These are phyloP conservation scores for Luffa acutangula DNA, from an alignment of 306 rosid species.

Conservation along the genomic window DNA sequence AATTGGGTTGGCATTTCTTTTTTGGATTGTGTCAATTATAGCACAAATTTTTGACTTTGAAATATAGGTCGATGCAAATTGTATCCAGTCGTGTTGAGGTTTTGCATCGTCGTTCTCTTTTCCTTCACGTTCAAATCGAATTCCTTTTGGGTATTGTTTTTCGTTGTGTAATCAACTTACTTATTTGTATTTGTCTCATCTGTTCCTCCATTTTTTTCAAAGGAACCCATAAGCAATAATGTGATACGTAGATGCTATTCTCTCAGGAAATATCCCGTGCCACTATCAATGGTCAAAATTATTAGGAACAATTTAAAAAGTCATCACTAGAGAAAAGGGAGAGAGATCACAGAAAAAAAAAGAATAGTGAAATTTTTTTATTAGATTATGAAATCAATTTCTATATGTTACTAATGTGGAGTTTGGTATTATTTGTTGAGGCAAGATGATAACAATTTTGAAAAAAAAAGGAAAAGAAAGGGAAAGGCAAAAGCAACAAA, in stretches of 20 bases:
- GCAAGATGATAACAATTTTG: not conserved
- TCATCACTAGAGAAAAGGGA: not conserved
- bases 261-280: not conserved
- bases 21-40: not conserved
- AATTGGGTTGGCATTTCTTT: slow-evolving; percentile 6
- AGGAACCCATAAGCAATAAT: not conserved
- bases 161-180: not conserved
- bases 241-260: not conserved
- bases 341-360: too few relatives aligned
- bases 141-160: not conserved
- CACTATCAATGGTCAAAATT: not conserved
- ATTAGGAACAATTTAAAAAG: not conserved
- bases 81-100: not conserved
- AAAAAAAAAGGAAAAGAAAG: not conserved
- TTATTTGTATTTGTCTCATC: not conserved
- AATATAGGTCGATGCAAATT: not conserved
- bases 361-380: not conserved
- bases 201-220: not conserved
- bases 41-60: slow-evolving; percentile 4
- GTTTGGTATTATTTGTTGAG: not conserved
- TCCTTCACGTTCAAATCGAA: not conserved
- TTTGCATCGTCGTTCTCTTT: not conserved
- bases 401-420: not conserved
- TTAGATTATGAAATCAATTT: not conserved
- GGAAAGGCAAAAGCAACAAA: slow-evolving; percentile 1